Base-by-base conservation (phyloP, 2,329 filamentous ascomycete species). In the Nemania sp. region DNA sequence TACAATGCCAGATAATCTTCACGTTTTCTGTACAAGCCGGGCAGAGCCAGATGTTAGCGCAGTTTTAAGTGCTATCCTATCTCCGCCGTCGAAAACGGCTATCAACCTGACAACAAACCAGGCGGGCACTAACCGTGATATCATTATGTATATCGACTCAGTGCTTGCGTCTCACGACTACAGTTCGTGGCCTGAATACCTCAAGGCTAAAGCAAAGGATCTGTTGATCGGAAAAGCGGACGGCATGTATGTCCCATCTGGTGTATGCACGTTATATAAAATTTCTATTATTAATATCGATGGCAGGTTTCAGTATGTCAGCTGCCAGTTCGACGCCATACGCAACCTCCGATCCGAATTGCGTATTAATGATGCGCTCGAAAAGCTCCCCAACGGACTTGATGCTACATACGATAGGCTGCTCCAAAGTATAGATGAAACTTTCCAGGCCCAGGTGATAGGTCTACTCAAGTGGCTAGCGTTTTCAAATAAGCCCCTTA, bases 401-500 rank as follows among this genome's bases (percentile, higher is more conserved):
- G 10, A 51, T 15, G 39, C 47, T 37, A 57, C 54, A 35, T 57
- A 57, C 39, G 54, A 51, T 20, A 51, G 46, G 15, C 1, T 51
- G 1, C 54, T 57, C 6, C 37, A 18, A 12, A 37, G 9, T 39
- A 6, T 57, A 15, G 29, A 57, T 39, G 3, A n/a, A 32, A 18
- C 13, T 2, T 37, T 17, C 5, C 54, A 37, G 7, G 2, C 10
- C 25, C 37, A 37, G 29, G 11, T 51, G 21, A 1, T 46, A 0
- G 45, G 15, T n/a, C 17, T 51, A 9, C 47, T 57, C 1, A 50
- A 57, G 15, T 57, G 54, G 54, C 54, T 57, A 5, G 54, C 18
- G 15, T 34, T 25, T 2, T 57, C 54, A 5, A 12, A 18, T 1
- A 13, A 25, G 3, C 2, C 18, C 12, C 37, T 45, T 4, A 2